These are phyloP conservation scores for Blastomyces gilchristii DNA, from an alignment of 2,329 filamentous ascomycete genomes.

Conservation along the genomic window DNA sequence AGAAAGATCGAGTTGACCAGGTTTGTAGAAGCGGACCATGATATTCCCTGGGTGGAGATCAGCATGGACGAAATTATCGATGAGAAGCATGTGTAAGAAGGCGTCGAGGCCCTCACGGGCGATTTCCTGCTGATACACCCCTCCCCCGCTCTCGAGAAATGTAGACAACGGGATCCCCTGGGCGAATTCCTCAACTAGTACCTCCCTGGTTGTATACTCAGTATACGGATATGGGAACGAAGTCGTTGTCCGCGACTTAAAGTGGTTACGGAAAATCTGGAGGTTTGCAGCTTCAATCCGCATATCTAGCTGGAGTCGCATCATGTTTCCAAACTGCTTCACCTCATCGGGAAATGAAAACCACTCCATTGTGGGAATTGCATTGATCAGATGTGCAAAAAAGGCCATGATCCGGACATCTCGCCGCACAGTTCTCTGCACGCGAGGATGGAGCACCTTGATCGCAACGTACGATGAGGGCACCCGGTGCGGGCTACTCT, in stretches of 20 bases:
- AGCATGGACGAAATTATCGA: slow-evolving; percentile 96
- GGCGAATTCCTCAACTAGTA: slow-evolving; percentile 90
- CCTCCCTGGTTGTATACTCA: slow-evolving; percentile 83
- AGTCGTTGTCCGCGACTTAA: slow-evolving; percentile 79
- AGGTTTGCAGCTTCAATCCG: slow-evolving; percentile 91
- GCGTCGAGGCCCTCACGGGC: slow-evolving; percentile 91
- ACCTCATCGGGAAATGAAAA: slow-evolving; percentile 93
- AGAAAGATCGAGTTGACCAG: slow-evolving; percentile 58
- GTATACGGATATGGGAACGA: slow-evolving; percentile 94
- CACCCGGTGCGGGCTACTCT: slow-evolving; percentile 72
- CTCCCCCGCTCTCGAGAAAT: slow-evolving; percentile 84
- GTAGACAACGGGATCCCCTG: slow-evolving; percentile 84
- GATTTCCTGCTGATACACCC: slow-evolving; percentile 86
- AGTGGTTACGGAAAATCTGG: slow-evolving; percentile 75
- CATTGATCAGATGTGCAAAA: slow-evolving; percentile 74
- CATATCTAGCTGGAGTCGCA: slow-evolving; percentile 91
- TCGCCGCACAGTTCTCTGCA: slow-evolving; percentile 80
- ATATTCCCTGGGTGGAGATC: slow-evolving; percentile 97
- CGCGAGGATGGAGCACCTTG: slow-evolving; percentile 87
- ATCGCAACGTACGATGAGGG: slow-evolving; percentile 89
- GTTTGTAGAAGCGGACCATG: slow-evolving; percentile 96
- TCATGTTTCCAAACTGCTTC: slow-evolving; percentile 91
- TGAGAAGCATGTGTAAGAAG: slow-evolving; percentile 88
- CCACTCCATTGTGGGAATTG: slow-evolving; percentile 92
- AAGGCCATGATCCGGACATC: slow-evolving; percentile 90